Percentiles rank a stretch among this genome's conserved stretches.
phyloP scores from a whole-genome alignment of 1,139 yeast genomes.

The Insectozyma bohioensis region DNA sequence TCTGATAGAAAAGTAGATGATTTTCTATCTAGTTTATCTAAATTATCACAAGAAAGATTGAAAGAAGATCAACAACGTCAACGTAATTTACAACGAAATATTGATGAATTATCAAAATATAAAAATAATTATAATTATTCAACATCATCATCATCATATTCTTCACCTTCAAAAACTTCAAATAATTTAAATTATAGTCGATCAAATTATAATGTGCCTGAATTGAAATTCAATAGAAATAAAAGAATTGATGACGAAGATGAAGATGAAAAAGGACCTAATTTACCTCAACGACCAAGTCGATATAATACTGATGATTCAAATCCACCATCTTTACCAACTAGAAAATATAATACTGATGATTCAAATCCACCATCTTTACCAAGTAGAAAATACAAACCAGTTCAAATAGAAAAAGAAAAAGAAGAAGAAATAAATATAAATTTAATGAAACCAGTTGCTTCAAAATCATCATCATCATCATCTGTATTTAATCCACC shows the following conservation, averaged over 20 bases:
- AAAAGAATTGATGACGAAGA: constrained; percentile 4
- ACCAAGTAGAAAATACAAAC: constrained; percentile 13
- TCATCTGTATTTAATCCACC: too few relatives aligned
- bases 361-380: constrained; percentile 15
- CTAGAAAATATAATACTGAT: constrained; percentile 14
- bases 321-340: constrained; percentile 13
- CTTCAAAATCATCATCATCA: constrained; percentile 15
- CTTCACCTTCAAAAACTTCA: too few relatives aligned
- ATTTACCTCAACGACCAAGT: constrained; percentile 15
- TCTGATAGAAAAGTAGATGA: constrained; percentile 30
- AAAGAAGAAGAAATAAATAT: constrained; percentile 15
- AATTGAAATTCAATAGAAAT: constrained; percentile 21
- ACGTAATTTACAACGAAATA: constrained; percentile 29
- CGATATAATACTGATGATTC: constrained; percentile 11
- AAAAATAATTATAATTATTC: background rate
- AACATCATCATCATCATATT: background rate
- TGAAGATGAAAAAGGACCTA: constrained; percentile 8
- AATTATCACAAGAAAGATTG: constrained; percentile 31
- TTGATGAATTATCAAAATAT: constrained; percentile 24
- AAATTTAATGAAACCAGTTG: constrained; percentile 23
- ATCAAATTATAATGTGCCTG: constrained; percentile 16
- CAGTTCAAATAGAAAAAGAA: constrained; percentile 1
- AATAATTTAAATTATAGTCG: too few relatives aligned
- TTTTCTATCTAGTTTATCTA: constrained; percentile 33
- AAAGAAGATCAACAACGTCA: constrained; percentile 35